phyloP scores from a whole-genome alignment of 345 rosid species.

The Pugionium dolabratum region DNA sequence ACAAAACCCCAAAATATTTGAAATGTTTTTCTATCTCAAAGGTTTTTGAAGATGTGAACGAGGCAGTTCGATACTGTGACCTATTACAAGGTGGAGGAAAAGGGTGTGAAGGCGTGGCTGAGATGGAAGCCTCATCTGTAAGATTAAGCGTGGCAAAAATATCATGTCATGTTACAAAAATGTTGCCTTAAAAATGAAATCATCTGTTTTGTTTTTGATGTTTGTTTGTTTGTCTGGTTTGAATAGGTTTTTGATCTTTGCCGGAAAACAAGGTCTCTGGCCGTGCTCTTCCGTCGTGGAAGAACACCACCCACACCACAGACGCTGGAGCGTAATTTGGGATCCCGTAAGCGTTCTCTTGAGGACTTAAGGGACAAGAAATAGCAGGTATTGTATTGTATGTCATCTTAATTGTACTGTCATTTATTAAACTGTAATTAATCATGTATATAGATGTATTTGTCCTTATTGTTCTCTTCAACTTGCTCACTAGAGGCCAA shows the following conservation, averaged over 20 bases:
- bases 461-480: neutral
- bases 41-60: slow-evolving; percentile 94
- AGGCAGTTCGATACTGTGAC: slow-evolving; percentile 86
- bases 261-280: slow-evolving; percentile 73
- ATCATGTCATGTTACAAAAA: neutral
- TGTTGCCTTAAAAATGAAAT: neutral
- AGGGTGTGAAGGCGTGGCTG: slow-evolving; percentile 97
- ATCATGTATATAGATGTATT: slow-evolving; percentile 3
- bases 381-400: slow-evolving; percentile 17
- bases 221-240: neutral
- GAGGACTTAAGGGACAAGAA: slow-evolving; percentile 64
- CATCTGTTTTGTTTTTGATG: slow-evolving; percentile 3
- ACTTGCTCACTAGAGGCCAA: neutral
- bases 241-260: slow-evolving; percentile 90
- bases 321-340: slow-evolving; percentile 79
- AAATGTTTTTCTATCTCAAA: slow-evolving; percentile 21
- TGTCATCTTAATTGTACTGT: neutral
- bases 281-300: slow-evolving; percentile 81
- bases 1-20: neutral
- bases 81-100: slow-evolving; percentile 90
- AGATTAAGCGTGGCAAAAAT: slow-evolving; percentile 29
- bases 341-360: slow-evolving; percentile 85
- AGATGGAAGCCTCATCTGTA: slow-evolving; percentile 93
- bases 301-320: slow-evolving; percentile 87
- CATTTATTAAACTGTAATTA: slow-evolving; percentile 13